Evolutionary conservation across 2,329 filamentous ascomycete genomes (phyloP).

Genomic region (Sarocladiaceae sp.): DNA sequence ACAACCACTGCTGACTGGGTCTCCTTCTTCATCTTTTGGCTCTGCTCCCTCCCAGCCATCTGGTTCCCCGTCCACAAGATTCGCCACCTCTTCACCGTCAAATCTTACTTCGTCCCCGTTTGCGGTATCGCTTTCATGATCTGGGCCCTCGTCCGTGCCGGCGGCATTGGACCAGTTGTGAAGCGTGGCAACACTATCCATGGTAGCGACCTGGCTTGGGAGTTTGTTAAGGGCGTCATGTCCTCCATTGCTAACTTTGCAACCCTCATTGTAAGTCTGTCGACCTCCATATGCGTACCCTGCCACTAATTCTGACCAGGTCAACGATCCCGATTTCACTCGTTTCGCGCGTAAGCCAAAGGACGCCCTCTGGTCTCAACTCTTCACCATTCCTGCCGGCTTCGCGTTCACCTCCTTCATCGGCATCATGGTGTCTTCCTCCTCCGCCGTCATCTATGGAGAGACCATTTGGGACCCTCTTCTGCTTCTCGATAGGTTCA

Average conservation of each 20-base stretch:
- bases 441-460: constrained; percentile 63
- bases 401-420: constrained; percentile 83
- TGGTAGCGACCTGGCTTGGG: constrained; percentile 73
- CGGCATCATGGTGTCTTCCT: constrained; percentile 73
- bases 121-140: constrained; percentile 85
- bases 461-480: constrained; percentile 72
- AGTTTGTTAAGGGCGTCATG: constrained; percentile 83
- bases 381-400: constrained; percentile 66
- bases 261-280: constrained; percentile 57
- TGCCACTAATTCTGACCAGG: constrained; percentile 17
- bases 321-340: constrained; percentile 78
- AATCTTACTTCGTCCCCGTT: constrained; percentile 76
- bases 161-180: constrained; percentile 80
- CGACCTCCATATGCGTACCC: neutral
- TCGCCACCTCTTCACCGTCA: constrained; percentile 86
- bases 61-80: constrained; percentile 89
- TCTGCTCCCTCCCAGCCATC: constrained; percentile 73
- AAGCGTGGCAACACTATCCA: constrained; percentile 58
- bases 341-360: constrained; percentile 74
- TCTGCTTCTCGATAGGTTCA: constrained; percentile 60
- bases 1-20: constrained; percentile 72
- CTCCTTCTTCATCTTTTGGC: constrained; percentile 86
- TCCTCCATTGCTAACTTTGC: constrained; percentile 86
- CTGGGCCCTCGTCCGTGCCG: constrained; percentile 78
- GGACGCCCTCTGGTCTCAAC: constrained; percentile 77